Evolutionary conservation across 441 rosid species (phyloP), one percentile per base, ranked within the genome.

Genomic region (Gossypium davidsonii): DNA sequence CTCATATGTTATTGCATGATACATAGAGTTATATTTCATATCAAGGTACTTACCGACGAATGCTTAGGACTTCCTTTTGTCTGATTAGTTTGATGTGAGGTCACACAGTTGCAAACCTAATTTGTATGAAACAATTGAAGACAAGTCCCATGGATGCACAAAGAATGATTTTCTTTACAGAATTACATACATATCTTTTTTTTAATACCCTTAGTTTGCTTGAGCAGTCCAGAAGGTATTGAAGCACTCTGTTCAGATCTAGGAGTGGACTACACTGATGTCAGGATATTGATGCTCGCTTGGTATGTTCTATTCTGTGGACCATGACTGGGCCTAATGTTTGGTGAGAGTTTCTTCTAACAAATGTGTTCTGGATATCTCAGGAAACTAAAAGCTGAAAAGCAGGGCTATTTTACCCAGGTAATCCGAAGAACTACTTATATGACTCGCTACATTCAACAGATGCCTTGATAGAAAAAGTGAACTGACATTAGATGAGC

Each of bases 201-300:
- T 64, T 37, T 77, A 62, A 23, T 75, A 15, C 34, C 48, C 34
- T 67, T 55, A 1, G 6, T 81, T 61, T 80, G 51, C 71, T 68
- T 66, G 84, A 75, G 59, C 83, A 87, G 89, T 67, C 91, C 89
- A 4, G 88, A 84, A 70, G 89, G 89, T 78, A 78, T 87, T 52
- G 86, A 83, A 79, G 71, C 79, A 18, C 82, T 85, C 21, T 84
- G 89, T 76, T 68, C 83, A 18, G 88, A 87, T 64, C 73, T 87
- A 74, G 78, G 71, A 46, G 83, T 87, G 66, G 80, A 81, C 57
- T 73, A 78, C 68, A 81, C 86, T 69, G 86, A 87, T 76, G 79
- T 85, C 46, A 80, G 87, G 76, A 81, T 87, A 69, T 70, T 87
- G 75, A 82, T 87, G 88, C 76, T 85, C 71, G 89, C 91, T 26